Evolutionary conservation across 1,139 yeast genomes (phyloP), one percentile per base, ranked within the genome.

Genomic region (Candida buenavistaensis): DNA sequence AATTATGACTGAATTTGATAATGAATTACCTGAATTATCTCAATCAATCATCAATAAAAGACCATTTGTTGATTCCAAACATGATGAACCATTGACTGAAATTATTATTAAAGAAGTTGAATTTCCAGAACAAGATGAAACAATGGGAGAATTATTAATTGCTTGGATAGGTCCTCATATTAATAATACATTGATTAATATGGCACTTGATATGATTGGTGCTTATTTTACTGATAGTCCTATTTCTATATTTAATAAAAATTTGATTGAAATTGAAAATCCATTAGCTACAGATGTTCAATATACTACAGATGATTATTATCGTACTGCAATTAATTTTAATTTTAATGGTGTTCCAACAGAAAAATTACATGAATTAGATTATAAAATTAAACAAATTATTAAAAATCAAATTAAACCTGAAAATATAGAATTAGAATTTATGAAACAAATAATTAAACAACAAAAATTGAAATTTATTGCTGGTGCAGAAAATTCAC

Each of bases 61-160:
- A 42, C 97, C 97, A 10, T 92, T 90, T 61, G 79, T 89, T 9
- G 96, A 89, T 51, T 78, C 92, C 0, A 59, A 63, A n/a, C 67
- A 59, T 23, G 74, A 72, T 26, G 49, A 45, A 25, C 74, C 72
- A 3, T 68, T 74, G 34, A 58, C 52, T n/a, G 53, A 54, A 25
- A 66, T 71, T 4, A 47, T 64, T 3, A 62, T 74, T 12, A 71
- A 75, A 31, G 69, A 66, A 7, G 75, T 89, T 21, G 83, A 80
- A 41, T 92, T 92, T 52, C 96, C 98, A 1, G 97, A 92, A 48
- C 73, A 78, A 37, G 97, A 89, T 53, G 97, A 89, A 56, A 72
- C 86, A 5, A 78, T 80, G 61, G 95, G 96, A 20, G 95, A 87
- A 49, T 55, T 87, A 1, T 55, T 75, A 21, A 62, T 92, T 23